Evolutionary conservation across 805 yeast genomes (phyloP).

Genomic region (Candida awuae): DNA sequence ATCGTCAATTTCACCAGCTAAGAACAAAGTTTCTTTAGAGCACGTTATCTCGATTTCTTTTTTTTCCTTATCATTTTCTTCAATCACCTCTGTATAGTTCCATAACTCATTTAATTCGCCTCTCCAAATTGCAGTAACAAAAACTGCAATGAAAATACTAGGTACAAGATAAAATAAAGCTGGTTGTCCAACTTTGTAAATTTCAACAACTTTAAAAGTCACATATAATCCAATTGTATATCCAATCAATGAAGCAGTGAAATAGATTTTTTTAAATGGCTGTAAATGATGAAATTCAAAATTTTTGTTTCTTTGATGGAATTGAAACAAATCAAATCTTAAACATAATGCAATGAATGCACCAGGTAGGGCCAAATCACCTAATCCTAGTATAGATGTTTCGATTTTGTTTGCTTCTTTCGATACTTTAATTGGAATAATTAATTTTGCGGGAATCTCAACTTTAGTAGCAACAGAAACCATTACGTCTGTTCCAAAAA

Average conservation of each 20-base stretch:
- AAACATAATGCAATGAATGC: constrained; percentile 43
- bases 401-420: constrained; percentile 12
- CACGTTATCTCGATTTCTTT: constrained; percentile 16
- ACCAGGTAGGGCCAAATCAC: constrained; percentile 61
- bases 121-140: constrained; percentile 27
- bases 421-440: constrained; percentile 33
- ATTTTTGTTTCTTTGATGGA: constrained; percentile 27
- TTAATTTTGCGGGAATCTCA: constrained; percentile 46
- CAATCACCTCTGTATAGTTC: constrained; percentile 29
- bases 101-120: constrained; percentile 38
- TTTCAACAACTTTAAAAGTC: constrained; percentile 35
- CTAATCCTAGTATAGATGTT: constrained; percentile 48
- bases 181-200: constrained; percentile 49
- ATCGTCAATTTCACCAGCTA: constrained; percentile 17
- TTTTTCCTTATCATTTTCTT: constrained; percentile 6
- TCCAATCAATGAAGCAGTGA: constrained; percentile 36
- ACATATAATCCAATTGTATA: constrained; percentile 39
- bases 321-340: constrained; percentile 42
- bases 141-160: constrained; percentile 28
- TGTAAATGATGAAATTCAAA: constrained; percentile 35
- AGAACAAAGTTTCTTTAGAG: constrained; percentile 20
- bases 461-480: constrained; percentile 48
- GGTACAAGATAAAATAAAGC: constrained; percentile 63
- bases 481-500: constrained; percentile 57
- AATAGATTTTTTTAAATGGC: constrained; percentile 38